Evolutionary conservation across 148 eudicot species (phyloP).

Genomic region (Silene latifolia): DNA sequence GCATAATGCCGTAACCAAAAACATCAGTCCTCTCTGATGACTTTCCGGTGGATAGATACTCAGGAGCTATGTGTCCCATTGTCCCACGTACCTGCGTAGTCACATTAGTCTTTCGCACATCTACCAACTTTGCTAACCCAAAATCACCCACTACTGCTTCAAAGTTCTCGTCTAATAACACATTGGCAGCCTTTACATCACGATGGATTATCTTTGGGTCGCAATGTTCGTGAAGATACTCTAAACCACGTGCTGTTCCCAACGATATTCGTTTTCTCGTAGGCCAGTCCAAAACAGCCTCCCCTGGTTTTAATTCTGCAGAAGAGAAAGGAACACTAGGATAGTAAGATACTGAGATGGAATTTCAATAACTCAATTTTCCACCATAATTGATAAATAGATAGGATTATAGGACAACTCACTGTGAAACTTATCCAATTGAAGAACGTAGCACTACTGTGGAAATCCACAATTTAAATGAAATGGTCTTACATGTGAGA

Average conservation of each 20-base stretch:
- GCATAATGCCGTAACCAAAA: conserved; percentile 56
- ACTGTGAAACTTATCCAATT: too few species aligned
- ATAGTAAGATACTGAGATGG: background rate
- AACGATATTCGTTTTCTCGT: conserved; percentile 52
- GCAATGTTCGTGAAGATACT: conserved; percentile 66
- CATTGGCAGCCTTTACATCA: conserved; percentile 61
- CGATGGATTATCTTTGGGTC: conserved; percentile 56
- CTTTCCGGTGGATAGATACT: conserved; percentile 53
- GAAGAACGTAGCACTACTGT: too few species aligned
- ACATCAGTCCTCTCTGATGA: conserved; percentile 56
- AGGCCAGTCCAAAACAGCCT: conserved; percentile 49
- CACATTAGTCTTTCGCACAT: conserved; percentile 55
- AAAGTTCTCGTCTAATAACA: conserved; percentile 43
- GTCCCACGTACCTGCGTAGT: conserved; percentile 59
- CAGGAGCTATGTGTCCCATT: conserved; percentile 62
- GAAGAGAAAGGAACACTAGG: background rate
- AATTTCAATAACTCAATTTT: background rate
- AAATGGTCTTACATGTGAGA: too few species aligned
- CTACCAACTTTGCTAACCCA: conserved; percentile 60
- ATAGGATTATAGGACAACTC: background rate
- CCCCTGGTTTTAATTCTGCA: conserved; percentile 47
- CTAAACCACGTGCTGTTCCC: conserved; percentile 63
- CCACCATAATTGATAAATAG: background rate
- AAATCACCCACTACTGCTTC: conserved; percentile 60
- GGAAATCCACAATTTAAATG: too few species aligned